Evolutionary conservation across 345 rosid genomes (phyloP).

Genomic region (Eucalyptus camaldulensis): DNA sequence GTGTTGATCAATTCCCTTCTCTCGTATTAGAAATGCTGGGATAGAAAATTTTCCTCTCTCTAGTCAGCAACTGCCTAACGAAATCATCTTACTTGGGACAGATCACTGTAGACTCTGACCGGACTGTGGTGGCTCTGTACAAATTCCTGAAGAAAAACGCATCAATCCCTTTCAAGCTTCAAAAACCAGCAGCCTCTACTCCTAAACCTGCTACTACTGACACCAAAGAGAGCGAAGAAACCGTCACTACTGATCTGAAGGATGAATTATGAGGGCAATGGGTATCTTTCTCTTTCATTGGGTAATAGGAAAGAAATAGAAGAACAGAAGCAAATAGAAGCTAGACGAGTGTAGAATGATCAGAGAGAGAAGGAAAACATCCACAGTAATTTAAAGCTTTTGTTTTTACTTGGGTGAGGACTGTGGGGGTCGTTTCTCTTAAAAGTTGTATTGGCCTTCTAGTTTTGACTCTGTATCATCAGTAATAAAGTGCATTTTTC

Average conservation of each 20-base stretch:
- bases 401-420: not conserved
- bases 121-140: conserved; percentile 89
- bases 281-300: not conserved
- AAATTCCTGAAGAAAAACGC: conserved; percentile 90
- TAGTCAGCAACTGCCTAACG: not conserved
- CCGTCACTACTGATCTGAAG: conserved; percentile 23
- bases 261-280: conserved; percentile 56
- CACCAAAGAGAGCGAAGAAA: conserved; percentile 9
- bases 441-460: not conserved
- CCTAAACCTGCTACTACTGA: conserved; percentile 30
- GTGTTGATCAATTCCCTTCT: not conserved
- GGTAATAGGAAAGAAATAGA: not conserved
- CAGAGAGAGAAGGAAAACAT: not conserved
- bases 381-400: not conserved
- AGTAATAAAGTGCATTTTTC: not conserved
- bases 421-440: not conserved
- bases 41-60: not conserved
- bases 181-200: conserved; percentile 59
- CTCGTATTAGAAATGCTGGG: not conserved
- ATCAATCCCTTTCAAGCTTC: conserved; percentile 85
- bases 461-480: not conserved
- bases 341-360: not conserved
- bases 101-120: conserved; percentile 81
- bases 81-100: not conserved
- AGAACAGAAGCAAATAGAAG: not conserved